Evolutionary conservation across 768 basidiomycete genomes (phyloP).

Genomic region (Serendipita indica): DNA sequence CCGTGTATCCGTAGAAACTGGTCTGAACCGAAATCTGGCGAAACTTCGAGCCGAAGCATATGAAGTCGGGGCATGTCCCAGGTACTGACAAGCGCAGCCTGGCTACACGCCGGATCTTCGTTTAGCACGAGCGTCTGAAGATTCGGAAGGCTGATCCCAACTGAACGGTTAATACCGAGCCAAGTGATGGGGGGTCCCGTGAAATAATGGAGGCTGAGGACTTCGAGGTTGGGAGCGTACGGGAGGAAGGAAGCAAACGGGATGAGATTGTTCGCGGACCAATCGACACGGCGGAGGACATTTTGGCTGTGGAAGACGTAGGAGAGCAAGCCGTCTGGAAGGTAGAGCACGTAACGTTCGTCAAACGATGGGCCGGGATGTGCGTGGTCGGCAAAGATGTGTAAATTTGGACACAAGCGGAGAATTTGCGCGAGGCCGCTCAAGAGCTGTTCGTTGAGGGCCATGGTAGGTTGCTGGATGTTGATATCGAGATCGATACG

Average conservation of each 20-base stretch:
- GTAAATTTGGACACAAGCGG: background rate
- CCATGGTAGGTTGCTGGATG: background rate
- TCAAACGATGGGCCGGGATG: conserved; percentile 6
- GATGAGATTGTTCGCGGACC: conserved; percentile 3
- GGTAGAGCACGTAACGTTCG: conserved; percentile 1
- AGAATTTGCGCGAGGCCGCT: background rate
- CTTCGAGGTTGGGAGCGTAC: background rate
- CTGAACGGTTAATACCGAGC: background rate
- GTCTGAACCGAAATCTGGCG: conserved; percentile 3
- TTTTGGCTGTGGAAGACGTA: background rate
- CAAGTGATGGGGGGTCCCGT: background rate
- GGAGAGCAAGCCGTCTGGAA: background rate
- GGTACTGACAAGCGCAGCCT: background rate
- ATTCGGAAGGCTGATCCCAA: background rate
- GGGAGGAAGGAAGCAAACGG: background rate
- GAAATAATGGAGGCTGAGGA: conserved; percentile 3
- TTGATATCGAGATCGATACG: conserved; percentile 4
- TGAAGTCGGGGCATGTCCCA: background rate
- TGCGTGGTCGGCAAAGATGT: background rate
- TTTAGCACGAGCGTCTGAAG: conserved; percentile 4
- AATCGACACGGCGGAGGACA: background rate
- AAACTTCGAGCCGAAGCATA: conserved; percentile 2
- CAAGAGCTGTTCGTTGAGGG: background rate
- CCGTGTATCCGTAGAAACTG: background rate
- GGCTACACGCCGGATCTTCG: background rate